Evolutionary conservation across 495 filamentous ascomycete genomes (phyloP).

Genomic region (Mytilinidion resinicola): DNA sequence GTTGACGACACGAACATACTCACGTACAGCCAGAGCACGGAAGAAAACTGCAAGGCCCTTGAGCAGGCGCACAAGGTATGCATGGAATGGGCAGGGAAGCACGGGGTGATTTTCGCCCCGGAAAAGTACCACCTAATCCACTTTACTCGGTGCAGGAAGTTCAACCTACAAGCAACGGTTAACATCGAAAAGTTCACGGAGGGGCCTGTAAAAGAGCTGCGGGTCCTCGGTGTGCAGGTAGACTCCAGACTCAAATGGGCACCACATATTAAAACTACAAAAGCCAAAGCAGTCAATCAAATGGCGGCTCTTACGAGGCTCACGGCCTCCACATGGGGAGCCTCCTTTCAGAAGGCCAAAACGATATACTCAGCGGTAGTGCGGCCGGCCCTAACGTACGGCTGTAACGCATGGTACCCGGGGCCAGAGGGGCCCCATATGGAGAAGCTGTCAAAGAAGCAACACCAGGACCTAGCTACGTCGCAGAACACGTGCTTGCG

Average conservation of each 20-base stretch:
- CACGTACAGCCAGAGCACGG: not conserved
- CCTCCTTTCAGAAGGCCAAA: not conserved
- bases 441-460: not conserved
- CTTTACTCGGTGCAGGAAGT: not conserved
- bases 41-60: not conserved
- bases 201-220: not conserved
- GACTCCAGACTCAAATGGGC: not conserved
- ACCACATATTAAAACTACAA: not conserved
- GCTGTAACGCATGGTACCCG: too few species aligned
- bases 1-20: not conserved
- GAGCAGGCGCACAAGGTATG: not conserved
- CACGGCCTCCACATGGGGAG: not conserved
- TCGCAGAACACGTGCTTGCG: not conserved
- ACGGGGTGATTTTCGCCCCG: not conserved
- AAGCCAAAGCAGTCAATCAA: not conserved
- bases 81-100: not conserved
- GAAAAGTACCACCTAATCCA: conserved; percentile 1
- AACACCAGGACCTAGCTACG: not conserved
- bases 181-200: not conserved
- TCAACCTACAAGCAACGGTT: not conserved
- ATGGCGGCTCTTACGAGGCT: not conserved
- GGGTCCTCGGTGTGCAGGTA: not conserved
- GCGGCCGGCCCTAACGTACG: not conserved
- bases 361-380: not conserved
- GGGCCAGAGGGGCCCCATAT: not conserved